These are phyloP conservation scores for Avena atlantica DNA, from an alignment of 176 grass and related monocot genomes.

Conservation along the genomic window DNA sequence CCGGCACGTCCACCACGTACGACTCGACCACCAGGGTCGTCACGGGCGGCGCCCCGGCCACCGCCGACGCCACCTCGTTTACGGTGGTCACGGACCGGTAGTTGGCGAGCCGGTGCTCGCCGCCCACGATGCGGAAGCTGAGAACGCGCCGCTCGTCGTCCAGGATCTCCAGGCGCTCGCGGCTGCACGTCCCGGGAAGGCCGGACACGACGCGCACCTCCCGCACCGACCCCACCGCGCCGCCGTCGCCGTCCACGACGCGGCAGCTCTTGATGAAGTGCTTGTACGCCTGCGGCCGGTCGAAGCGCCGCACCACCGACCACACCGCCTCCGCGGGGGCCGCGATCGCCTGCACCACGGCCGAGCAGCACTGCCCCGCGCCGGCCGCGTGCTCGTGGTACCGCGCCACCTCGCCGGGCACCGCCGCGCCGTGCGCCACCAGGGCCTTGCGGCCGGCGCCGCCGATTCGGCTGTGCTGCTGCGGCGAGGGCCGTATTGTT, in stretches of 20 bases:
- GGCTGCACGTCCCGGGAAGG: conserved; percentile 65
- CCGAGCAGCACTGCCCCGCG: conserved; percentile 66
- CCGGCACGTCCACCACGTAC: conserved; percentile 85
- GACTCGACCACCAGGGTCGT: conserved; percentile 80
- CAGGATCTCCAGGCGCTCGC: conserved; percentile 81
- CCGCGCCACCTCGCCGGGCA: conserved; percentile 52
- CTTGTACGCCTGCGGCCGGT: conserved; percentile 86
- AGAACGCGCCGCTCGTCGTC: conserved; percentile 77
- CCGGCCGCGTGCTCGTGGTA: conserved; percentile 71
- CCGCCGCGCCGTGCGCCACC: conserved; percentile 8
- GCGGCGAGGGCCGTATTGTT: conserved; percentile 21
- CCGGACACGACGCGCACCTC: conserved; percentile 74
- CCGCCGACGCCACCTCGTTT: conserved; percentile 38
- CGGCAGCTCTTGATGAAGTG: conserved; percentile 75
- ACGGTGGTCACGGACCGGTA: conserved; percentile 91
- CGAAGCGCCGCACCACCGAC: conserved; percentile 92
- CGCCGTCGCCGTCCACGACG: conserved; percentile 71
- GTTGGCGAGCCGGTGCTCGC: conserved; percentile 84
- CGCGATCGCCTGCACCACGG: conserved; percentile 49
- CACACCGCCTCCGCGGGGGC: conserved; percentile 70
- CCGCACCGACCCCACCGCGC: conserved; percentile 65
- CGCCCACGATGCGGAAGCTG: conserved; percentile 82
- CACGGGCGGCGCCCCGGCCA: not conserved
- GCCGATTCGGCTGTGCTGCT: conserved; percentile 41
- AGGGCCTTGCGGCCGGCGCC: not conserved